Conservation (phyloP, 2,329 filamentous ascomycete species). For the Intubia oerlemansii region DNA sequence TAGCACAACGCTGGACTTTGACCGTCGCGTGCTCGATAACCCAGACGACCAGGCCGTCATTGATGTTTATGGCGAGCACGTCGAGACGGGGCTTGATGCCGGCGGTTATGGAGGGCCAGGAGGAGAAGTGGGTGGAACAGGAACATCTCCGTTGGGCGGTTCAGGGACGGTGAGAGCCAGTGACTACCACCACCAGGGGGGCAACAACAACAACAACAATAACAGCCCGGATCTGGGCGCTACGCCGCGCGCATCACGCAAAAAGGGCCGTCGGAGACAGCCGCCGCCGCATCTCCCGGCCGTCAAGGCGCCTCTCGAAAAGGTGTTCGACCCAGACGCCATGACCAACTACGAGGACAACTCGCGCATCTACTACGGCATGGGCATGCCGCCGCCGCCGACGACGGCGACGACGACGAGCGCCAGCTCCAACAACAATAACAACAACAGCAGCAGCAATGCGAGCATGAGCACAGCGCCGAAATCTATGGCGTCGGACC, state of each 20-base stretch:
- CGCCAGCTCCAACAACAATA: slow-evolving; percentile 6
- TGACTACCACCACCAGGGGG: neutral
- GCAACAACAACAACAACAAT: too few relatives aligned
- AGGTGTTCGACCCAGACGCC: slow-evolving; percentile 44
- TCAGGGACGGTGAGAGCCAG: too few relatives aligned
- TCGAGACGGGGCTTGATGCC: too few relatives aligned
- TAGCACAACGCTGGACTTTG: slow-evolving; percentile 42
- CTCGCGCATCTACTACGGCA: slow-evolving; percentile 36
- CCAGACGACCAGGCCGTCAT: slow-evolving; percentile 35
- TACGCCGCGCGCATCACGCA: slow-evolving; percentile 29
- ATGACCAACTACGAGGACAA: slow-evolving; percentile 44
- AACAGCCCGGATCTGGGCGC: slow-evolving; percentile 1
- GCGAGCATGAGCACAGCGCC: neutral
- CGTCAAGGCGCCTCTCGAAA: slow-evolving; percentile 37
- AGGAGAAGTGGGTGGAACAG: too few relatives aligned
- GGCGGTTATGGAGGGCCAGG: too few relatives aligned
- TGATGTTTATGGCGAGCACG: slow-evolving; percentile 31
- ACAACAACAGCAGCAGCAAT: neutral
- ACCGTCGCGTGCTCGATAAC: slow-evolving; percentile 30
- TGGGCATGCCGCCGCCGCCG: slow-evolving; percentile 17
- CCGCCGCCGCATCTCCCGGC: slow-evolving; percentile 37
- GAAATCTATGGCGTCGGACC: slow-evolving; percentile 27
- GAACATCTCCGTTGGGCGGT: too few relatives aligned
- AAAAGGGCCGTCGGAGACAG: slow-evolving; percentile 25
- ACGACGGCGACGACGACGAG: slow-evolving; percentile 9